A percentile compares a stretch with the other conserved stretches of the same genome.
Conservation (phyloP, 2,329 filamentous ascomycete species). For the Clonostachys byssicola region DNA sequence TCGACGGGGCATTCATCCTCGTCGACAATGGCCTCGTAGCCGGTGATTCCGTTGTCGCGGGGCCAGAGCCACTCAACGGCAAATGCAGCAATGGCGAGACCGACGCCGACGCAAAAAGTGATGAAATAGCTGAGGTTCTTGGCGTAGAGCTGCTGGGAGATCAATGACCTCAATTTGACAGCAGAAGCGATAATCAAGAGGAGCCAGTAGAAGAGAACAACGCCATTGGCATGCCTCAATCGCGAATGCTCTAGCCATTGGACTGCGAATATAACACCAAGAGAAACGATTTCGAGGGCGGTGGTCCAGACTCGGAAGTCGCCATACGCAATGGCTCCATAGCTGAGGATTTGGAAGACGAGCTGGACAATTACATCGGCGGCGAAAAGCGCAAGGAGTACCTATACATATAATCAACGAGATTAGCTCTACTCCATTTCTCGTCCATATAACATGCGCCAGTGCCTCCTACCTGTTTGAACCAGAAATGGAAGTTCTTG, state of each 20-base stretch:
- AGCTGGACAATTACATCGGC: constrained; percentile 69
- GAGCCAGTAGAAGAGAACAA: constrained; percentile 90
- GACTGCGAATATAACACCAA: constrained; percentile 70
- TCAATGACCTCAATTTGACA: constrained; percentile 81
- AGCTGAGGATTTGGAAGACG: constrained; percentile 68
- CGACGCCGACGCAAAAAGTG: constrained; percentile 68
- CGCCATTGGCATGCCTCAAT: constrained; percentile 78
- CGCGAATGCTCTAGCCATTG: constrained; percentile 87
- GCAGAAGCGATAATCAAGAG: constrained; percentile 74
- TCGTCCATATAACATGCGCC: background rate
- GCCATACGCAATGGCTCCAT: constrained; percentile 65
- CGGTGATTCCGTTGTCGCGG: constrained; percentile 58
- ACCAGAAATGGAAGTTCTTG: constrained; percentile 90
- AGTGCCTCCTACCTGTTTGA: constrained; percentile 66
- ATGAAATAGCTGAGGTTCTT: constrained; percentile 71
- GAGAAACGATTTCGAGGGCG: constrained; percentile 64
- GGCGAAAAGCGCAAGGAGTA: constrained; percentile 64
- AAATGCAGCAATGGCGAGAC: constrained; percentile 67
- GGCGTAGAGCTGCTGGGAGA: constrained; percentile 70
- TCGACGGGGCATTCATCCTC: constrained; percentile 71
- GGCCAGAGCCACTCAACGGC: constrained; percentile 81
- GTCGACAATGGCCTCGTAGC: constrained; percentile 52
- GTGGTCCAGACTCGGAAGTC: constrained; percentile 89
- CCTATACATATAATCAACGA: constrained; percentile 18
- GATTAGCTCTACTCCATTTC: background rate